Percentiles rank a stretch among this genome's conserved stretches.
Conservation (phyloP, 345 rosid genomes). For the Eucalyptus sp. region DNA sequence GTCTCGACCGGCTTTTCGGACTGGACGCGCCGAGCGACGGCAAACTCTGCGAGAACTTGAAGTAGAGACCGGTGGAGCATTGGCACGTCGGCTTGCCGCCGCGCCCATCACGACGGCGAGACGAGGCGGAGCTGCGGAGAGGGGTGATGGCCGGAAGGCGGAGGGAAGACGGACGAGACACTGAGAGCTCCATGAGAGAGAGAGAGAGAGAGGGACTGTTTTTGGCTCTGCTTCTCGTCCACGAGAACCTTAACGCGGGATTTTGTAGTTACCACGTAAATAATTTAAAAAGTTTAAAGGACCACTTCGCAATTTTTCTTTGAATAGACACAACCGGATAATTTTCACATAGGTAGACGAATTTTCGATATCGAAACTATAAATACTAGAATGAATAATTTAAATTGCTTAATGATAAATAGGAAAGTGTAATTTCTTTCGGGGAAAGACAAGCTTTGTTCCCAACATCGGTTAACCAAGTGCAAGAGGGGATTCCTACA, state of each 20-base stretch:
- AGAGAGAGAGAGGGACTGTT: neutral
- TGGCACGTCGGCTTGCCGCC: neutral
- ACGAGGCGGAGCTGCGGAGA: neutral
- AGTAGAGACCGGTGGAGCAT: neutral
- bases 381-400: neutral
- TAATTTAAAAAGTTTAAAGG: neutral
- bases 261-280: neutral
- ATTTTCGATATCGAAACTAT: neutral
- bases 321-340: neutral
- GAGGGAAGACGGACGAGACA: slow-evolving; percentile 10
- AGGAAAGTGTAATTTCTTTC: neutral
- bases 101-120: neutral
- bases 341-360: neutral
- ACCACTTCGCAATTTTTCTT: neutral
- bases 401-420: neutral
- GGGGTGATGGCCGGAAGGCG: slow-evolving; percentile 12
- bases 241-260: neutral
- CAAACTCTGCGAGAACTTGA: slow-evolving; percentile 1
- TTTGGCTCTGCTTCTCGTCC: neutral
- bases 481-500: neutral
- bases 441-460: neutral
- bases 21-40: neutral
- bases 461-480: neutral
- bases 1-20: slow-evolving; percentile 3
- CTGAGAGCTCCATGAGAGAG: slow-evolving; percentile 29